A percentile compares a stretch with the other conserved stretches of the same genome.
Conservation (phyloP, 768 basidiomycete genomes). For the Hygrophoropsis aurantiaca region DNA sequence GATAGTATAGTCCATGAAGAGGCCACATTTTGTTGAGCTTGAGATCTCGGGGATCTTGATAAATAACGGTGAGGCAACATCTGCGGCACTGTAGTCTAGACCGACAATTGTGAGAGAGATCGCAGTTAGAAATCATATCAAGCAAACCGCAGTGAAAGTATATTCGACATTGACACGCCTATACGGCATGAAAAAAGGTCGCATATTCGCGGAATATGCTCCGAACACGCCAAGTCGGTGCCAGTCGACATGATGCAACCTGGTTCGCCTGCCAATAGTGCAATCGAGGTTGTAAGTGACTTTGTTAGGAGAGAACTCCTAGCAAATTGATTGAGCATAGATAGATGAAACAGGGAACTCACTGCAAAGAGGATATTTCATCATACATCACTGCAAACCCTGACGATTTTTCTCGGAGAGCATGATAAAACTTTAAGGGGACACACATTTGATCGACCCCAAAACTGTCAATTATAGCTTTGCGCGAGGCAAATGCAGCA, state of each 20-base stretch:
- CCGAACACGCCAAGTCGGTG: no score
- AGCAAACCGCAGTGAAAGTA: background rate
- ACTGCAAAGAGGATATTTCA: background rate
- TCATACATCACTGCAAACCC: no score
- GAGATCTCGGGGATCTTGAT: background rate
- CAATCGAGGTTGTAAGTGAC: no score
- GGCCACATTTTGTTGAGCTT: background rate
- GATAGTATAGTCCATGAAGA: background rate
- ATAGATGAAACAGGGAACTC: background rate
- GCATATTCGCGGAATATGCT: background rate
- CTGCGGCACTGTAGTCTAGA: background rate
- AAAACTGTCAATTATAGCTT: constrained; percentile 32
- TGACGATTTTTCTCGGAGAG: no score
- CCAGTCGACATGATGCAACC: no score
- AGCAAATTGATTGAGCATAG: background rate
- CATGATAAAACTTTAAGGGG: no score
- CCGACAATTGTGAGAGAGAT: background rate
- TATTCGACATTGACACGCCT: background rate
- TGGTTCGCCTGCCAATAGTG: no score
- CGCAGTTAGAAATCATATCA: background rate
- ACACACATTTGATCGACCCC: constrained; percentile 20
- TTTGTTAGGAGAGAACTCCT: no score
- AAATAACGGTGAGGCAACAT: background rate
- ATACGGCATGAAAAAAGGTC: constrained; percentile 1
- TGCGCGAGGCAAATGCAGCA: constrained; percentile 17